phyloP scores from a whole-genome alignment of 495 filamentous ascomycete genomes.

The Bacidia rubella region DNA sequence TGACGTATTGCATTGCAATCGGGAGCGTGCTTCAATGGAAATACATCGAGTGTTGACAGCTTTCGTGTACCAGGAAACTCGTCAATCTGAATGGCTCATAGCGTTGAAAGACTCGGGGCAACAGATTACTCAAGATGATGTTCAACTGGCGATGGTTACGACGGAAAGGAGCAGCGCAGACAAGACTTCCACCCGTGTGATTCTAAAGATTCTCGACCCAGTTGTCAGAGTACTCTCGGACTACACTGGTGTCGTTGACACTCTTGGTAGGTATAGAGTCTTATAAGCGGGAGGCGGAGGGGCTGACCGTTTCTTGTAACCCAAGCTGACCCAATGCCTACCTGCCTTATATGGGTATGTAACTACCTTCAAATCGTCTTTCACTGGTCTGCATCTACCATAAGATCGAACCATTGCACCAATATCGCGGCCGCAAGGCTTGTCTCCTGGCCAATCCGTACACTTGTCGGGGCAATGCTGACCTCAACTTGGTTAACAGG shows the following conservation, averaged over 20 bases:
- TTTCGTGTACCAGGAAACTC: not conserved
- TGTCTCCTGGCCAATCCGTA: no score
- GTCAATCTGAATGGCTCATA: not conserved
- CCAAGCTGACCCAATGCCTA: conserved; percentile 5
- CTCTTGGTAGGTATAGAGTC: not conserved
- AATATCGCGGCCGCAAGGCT: no score
- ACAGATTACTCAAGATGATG: not conserved
- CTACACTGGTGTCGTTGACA: conserved; percentile 3
- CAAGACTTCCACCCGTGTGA: not conserved
- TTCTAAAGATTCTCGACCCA: not conserved
- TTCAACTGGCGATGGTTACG: not conserved
- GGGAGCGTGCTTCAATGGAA: not conserved
- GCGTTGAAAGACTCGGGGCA: not conserved
- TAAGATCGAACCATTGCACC: no score
- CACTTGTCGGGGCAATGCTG: no score
- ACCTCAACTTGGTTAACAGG: no score
- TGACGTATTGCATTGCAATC: not conserved
- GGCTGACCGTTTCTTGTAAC: not conserved
- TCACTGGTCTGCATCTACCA: no score
- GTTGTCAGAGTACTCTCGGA: not conserved
- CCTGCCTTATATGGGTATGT: conserved; percentile 1
- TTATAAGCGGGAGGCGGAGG: not conserved
- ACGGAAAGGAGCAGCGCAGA: not conserved
- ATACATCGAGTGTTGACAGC: not conserved
- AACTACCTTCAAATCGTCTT: no score